These are phyloP conservation scores for Malassezia furfur DNA, from an alignment of 1,284 basidiomycete genomes.

Conservation along the genomic window DNA sequence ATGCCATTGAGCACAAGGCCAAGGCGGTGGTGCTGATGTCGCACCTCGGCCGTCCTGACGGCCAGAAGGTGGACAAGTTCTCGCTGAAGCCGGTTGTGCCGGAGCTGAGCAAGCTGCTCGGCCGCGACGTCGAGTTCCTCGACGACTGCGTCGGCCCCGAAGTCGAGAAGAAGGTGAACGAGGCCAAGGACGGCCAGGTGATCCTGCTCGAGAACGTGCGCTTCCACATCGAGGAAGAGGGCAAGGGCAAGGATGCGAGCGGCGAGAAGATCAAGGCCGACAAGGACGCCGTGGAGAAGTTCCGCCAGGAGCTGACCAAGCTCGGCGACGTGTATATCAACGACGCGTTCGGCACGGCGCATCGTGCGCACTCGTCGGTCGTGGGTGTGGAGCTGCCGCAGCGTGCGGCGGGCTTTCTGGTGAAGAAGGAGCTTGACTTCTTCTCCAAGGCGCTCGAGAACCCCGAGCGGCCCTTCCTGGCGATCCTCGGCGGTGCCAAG, in stretches of 20 bases:
- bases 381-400: slow-evolving; percentile 90
- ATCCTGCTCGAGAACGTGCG: slow-evolving; percentile 94
- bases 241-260: slow-evolving; percentile 80
- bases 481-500: slow-evolving; percentile 96
- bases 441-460: slow-evolving; percentile 94
- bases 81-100: slow-evolving; percentile 72
- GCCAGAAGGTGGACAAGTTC: slow-evolving; percentile 78
- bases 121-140: slow-evolving; percentile 61
- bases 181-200: slow-evolving; percentile 65
- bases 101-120: slow-evolving; percentile 50
- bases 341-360: slow-evolving; percentile 96
- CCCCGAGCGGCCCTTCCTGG: slow-evolving; percentile 90
- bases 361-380: slow-evolving; percentile 97
- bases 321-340: slow-evolving; percentile 97
- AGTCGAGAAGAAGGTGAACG: slow-evolving; percentile 65
- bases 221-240: slow-evolving; percentile 98
- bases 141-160: slow-evolving; percentile 76
- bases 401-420: slow-evolving; percentile 86
- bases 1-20: slow-evolving; percentile 80
- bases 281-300: slow-evolving; percentile 67
- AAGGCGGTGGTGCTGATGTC: slow-evolving; percentile 86
- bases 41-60: slow-evolving; percentile 93
- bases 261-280: slow-evolving; percentile 89
- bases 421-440: slow-evolving; percentile 98
- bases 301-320: slow-evolving; percentile 75